A percentile compares a stretch with the other conserved stretches of the same genome.
Evolutionary conservation across 2,329 filamentous ascomycete species (phyloP).

Genomic region (Xylariaceae sp.): DNA sequence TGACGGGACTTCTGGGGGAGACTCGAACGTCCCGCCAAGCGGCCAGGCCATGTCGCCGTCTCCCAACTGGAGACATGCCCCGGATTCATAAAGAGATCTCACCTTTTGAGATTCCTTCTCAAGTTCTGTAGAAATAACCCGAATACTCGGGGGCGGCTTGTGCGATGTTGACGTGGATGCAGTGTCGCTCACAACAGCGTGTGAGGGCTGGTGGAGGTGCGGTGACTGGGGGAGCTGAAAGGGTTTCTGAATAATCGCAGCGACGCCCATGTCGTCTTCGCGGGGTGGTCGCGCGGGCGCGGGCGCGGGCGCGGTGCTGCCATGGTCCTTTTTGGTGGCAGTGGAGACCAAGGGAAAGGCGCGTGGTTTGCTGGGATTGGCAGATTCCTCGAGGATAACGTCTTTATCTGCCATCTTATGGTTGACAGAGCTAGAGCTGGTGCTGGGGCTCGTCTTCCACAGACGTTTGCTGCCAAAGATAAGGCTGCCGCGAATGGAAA

Average conservation of each 20-base stretch:
- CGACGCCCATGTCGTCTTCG: constrained; percentile 25
- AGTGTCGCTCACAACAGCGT: constrained; percentile 6
- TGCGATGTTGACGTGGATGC: constrained; percentile 19
- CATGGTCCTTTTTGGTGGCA: constrained; percentile 17
- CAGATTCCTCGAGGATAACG: constrained; percentile 15
- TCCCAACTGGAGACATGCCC: constrained; percentile 51
- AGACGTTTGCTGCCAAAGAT: constrained; percentile 52
- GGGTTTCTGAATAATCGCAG: constrained; percentile 18
- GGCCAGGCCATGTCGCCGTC: constrained; percentile 47
- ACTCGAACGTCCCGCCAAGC: constrained; percentile 44
- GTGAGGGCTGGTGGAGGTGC: constrained; percentile 5
- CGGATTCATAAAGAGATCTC: constrained; percentile 61
- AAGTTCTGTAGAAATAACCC: constrained; percentile 50
- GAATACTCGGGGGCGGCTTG: constrained; percentile 43
- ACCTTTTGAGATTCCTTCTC: constrained; percentile 64
- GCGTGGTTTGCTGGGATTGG: constrained; percentile 20
- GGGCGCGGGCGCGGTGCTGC: constrained; percentile 14
- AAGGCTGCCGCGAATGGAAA: constrained; percentile 61
- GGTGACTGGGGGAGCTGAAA: constrained; percentile 18
- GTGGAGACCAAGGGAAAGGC: constrained; percentile 29
- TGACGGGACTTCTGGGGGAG: constrained; percentile 48
- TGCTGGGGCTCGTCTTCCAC: constrained; percentile 24
- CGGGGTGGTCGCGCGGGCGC: constrained; percentile 20
- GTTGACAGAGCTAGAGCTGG: constrained; percentile 7
- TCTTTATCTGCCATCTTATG: constrained; percentile 29